Evolutionary conservation across 2,329 filamentous ascomycete species (phyloP).

Genomic region (Onygena corvina): DNA sequence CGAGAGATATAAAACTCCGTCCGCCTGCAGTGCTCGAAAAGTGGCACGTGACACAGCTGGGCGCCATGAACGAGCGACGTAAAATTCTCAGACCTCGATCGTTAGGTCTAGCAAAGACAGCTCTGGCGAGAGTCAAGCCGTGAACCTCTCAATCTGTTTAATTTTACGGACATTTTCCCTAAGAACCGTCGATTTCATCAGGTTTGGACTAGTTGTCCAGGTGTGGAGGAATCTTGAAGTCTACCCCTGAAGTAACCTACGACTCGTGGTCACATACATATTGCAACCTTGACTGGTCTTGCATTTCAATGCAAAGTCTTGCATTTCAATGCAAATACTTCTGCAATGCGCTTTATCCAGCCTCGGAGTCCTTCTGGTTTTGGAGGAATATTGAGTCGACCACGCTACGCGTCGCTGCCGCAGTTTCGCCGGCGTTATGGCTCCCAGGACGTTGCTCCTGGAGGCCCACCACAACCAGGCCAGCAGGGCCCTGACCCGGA

Average conservation of each 20-base stretch:
- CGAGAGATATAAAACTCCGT: too few relatives aligned
- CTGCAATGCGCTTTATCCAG: constrained; percentile 10
- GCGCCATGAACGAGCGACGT: too few relatives aligned
- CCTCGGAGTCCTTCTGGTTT: constrained; percentile 7
- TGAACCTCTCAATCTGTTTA: too few relatives aligned
- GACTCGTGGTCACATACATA: background rate
- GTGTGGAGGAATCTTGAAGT: background rate
- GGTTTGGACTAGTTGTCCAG: background rate
- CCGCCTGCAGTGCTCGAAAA: too few relatives aligned
- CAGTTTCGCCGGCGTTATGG: constrained; percentile 11
- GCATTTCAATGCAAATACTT: background rate
- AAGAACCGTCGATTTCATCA: background rate
- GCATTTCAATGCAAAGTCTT: too few relatives aligned
- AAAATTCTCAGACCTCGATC: too few relatives aligned
- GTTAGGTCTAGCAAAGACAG: too few relatives aligned
- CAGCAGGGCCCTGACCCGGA: constrained; percentile 20
- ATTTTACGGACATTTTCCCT: too few relatives aligned
- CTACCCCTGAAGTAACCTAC: constrained; percentile 3
- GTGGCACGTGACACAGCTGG: too few relatives aligned
- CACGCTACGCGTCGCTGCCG: constrained; percentile 8
- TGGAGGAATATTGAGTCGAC: constrained; percentile 8
- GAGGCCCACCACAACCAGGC: constrained; percentile 12
- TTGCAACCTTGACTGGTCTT: background rate
- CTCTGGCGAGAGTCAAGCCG: too few relatives aligned
- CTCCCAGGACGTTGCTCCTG: constrained; percentile 13